These are phyloP conservation scores for Linum lewisii DNA, from an alignment of 345 rosid species.

Conservation along the genomic window DNA sequence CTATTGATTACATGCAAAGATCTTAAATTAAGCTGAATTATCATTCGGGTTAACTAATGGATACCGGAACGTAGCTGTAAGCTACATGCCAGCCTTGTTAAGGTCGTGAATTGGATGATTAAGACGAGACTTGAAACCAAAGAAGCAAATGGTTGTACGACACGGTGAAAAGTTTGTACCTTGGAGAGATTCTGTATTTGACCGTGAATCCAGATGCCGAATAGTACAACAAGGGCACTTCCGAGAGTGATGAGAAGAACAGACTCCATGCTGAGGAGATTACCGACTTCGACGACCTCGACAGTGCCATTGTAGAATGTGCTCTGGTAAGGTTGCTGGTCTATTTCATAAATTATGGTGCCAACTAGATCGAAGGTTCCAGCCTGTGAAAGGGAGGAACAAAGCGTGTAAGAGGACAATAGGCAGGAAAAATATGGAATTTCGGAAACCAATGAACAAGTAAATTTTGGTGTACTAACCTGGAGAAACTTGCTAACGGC, in stretches of 20 bases:
- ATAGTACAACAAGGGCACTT: constrained; percentile 43
- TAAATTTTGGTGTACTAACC: constrained; percentile 30
- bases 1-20: no score
- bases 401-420: no score
- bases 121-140: no score
- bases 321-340: constrained; percentile 66
- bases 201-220: constrained; percentile 61
- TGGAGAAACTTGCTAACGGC: constrained; percentile 79
- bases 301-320: constrained; percentile 75
- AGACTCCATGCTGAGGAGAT: constrained; percentile 70
- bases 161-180: constrained; percentile 29
- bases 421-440: neutral
- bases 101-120: no score
- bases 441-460: neutral
- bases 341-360: constrained; percentile 61
- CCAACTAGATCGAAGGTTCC: constrained; percentile 93
- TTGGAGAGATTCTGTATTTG: constrained; percentile 57
- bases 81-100: no score
- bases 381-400: constrained; percentile 31
- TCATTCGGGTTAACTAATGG: no score
- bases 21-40: no score
- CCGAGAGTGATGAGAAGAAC: constrained; percentile 79
- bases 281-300: constrained; percentile 84
- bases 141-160: neutral
- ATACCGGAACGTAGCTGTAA: no score